phyloP scores from a whole-genome alignment of 345 rosid species.

The Lepidium sativum region DNA sequence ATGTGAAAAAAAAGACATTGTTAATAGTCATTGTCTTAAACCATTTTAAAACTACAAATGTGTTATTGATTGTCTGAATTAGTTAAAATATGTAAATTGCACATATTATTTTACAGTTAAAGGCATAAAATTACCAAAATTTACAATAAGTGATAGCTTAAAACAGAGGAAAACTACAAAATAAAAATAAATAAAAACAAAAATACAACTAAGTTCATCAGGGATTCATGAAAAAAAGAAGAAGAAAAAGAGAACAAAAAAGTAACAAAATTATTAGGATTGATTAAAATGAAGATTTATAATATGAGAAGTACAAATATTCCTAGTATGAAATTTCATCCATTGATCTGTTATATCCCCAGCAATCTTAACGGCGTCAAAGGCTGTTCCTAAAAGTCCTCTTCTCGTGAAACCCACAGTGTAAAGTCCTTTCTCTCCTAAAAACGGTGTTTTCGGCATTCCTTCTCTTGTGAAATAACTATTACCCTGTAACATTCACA shows the following conservation, averaged over 20 bases:
- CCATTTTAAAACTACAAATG: too few species aligned
- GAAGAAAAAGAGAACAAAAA: neutral
- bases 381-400: conserved; percentile 70
- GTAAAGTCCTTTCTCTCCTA: conserved; percentile 45
- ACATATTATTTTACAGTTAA: neutral
- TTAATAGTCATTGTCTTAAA: too few species aligned
- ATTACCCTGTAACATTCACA: conserved; percentile 32
- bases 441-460: conserved; percentile 77
- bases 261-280: neutral
- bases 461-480: conserved; percentile 77
- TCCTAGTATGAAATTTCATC: conserved; percentile 24
- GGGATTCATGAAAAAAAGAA: neutral
- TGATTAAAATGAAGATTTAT: conserved; percentile 21
- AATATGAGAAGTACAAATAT: conserved; percentile 35
- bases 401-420: conserved; percentile 85
- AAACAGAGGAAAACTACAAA: neutral
- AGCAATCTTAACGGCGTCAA: conserved; percentile 70
- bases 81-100: neutral
- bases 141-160: conserved; percentile 1
- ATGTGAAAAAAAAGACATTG: too few species aligned
- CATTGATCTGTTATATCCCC: conserved; percentile 50
- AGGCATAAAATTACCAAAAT: neutral
- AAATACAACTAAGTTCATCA: neutral
- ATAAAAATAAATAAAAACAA: neutral
- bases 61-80: neutral